phyloP scores from a whole-genome alignment of 1,284 basidiomycete genomes.

The Trametes polyzona region DNA sequence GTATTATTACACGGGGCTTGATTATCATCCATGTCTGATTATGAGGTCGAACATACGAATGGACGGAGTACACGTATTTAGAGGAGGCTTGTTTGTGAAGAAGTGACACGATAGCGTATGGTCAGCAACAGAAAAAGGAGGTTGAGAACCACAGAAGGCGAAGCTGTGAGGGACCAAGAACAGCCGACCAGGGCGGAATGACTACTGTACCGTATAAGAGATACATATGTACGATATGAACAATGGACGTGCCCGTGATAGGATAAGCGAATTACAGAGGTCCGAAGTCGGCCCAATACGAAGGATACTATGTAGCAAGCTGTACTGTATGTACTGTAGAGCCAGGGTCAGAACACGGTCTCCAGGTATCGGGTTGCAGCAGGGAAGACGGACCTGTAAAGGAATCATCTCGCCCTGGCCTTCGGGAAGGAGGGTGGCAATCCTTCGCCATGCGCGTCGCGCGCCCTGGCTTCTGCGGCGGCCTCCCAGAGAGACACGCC shows the following conservation, averaged over 20 bases:
- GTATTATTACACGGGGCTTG: too few relatives aligned
- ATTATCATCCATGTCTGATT: too few relatives aligned
- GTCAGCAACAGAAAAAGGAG: background rate
- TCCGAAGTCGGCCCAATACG: background rate
- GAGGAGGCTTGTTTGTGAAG: too few relatives aligned
- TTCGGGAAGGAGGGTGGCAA: slow-evolving; percentile 23
- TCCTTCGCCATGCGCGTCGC: slow-evolving; percentile 20
- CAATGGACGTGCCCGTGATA: background rate
- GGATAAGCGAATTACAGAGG: background rate
- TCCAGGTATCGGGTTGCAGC: too few relatives aligned
- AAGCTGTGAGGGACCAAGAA: background rate
- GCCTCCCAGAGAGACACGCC: slow-evolving; percentile 28
- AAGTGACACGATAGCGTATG: background rate
- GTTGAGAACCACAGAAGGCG: background rate
- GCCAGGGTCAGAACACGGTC: background rate
- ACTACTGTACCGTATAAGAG: background rate
- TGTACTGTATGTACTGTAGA: background rate
- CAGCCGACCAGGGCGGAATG: background rate
- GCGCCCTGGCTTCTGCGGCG: slow-evolving; percentile 18
- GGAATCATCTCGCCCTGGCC: background rate
- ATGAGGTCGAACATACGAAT: too few relatives aligned
- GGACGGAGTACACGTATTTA: too few relatives aligned
- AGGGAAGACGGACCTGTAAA: too few relatives aligned
- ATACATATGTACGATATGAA: background rate
- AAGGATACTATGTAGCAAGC: background rate